A percentile compares a stretch with the other conserved stretches of the same genome.
Evolutionary conservation across 345 rosid species (phyloP).

Genomic region (Brassica nigra): DNA sequence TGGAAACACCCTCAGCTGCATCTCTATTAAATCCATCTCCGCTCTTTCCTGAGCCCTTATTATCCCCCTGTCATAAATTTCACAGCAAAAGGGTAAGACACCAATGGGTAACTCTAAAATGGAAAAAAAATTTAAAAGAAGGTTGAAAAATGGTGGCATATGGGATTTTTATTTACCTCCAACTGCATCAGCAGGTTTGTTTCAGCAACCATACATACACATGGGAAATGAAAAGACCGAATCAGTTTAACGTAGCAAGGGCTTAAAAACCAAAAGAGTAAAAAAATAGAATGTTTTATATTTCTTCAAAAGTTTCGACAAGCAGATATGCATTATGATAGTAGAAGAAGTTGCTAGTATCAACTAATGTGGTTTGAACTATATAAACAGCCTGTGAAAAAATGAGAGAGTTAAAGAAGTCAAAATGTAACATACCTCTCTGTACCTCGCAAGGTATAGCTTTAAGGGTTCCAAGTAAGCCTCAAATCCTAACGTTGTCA

Average conservation of each 20-base stretch:
- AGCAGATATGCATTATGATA: no score
- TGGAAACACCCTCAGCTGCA: constrained; percentile 43
- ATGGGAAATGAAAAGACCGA: background rate
- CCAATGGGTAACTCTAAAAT: background rate
- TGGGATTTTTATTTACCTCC: constrained; percentile 57
- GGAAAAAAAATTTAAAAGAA: background rate
- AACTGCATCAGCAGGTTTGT: constrained; percentile 45
- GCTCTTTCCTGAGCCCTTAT: constrained; percentile 66
- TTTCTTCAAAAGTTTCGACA: no score
- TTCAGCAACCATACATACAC: constrained; percentile 27
- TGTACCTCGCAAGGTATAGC: constrained; percentile 59
- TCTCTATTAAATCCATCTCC: constrained; percentile 70
- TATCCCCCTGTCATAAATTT: constrained; percentile 53
- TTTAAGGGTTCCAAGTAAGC: constrained; percentile 66
- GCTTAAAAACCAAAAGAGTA: background rate
- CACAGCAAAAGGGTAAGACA: constrained; percentile 11
- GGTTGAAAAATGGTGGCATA: background rate
- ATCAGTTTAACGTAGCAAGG: background rate
- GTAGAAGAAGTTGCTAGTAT: no score
- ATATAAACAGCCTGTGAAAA: no score
- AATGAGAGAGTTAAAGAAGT: background rate
- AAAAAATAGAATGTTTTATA: no score
- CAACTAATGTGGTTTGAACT: no score
- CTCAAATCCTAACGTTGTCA: constrained; percentile 76
- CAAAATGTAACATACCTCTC: constrained; percentile 49